These are phyloP conservation scores for Plasmodium reichenowi DNA, from an alignment of 169 alveolate species.

Conservation along the genomic window DNA sequence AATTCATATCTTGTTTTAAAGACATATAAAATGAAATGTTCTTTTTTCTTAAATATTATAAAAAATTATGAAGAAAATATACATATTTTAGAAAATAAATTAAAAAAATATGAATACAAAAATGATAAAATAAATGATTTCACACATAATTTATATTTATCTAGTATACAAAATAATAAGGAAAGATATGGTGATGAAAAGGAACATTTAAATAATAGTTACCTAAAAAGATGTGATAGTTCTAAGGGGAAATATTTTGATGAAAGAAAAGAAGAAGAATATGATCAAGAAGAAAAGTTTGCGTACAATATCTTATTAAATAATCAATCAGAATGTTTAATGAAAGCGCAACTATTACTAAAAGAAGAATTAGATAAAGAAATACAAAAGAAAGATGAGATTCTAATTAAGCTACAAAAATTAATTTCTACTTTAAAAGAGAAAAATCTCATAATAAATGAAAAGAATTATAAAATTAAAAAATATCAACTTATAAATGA, in stretches of 20 bases:
- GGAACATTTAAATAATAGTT: background rate
- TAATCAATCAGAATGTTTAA: background rate
- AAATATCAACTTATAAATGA: slow-evolving; percentile 38
- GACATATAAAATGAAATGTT: slow-evolving; percentile 62
- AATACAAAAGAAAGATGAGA: slow-evolving; percentile 26
- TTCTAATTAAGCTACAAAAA: slow-evolving; percentile 28
- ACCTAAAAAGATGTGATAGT: background rate
- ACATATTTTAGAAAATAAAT: slow-evolving; percentile 18
- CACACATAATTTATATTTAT: background rate
- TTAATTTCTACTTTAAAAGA: slow-evolving; percentile 21
- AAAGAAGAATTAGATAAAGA: slow-evolving; percentile 47
- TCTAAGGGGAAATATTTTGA: background rate
- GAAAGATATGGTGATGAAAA: background rate
- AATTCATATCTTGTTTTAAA: slow-evolving; percentile 34
- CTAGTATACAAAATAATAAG: too few species aligned
- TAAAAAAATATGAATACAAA: slow-evolving; percentile 15
- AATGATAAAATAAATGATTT: background rate
- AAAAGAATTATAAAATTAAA: slow-evolving; percentile 57
- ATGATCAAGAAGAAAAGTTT: background rate
- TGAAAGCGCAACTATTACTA: slow-evolving; percentile 10
- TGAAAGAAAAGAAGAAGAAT: too few species aligned
- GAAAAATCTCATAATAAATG: slow-evolving; percentile 62
- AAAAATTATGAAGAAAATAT: slow-evolving; percentile 41
- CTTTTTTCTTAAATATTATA: slow-evolving; percentile 41
- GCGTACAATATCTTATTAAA: background rate